Evolutionary conservation across 345 rosid genomes (phyloP), one percentile per base, ranked within the genome.

Genomic region (Pistacia atlantica): DNA sequence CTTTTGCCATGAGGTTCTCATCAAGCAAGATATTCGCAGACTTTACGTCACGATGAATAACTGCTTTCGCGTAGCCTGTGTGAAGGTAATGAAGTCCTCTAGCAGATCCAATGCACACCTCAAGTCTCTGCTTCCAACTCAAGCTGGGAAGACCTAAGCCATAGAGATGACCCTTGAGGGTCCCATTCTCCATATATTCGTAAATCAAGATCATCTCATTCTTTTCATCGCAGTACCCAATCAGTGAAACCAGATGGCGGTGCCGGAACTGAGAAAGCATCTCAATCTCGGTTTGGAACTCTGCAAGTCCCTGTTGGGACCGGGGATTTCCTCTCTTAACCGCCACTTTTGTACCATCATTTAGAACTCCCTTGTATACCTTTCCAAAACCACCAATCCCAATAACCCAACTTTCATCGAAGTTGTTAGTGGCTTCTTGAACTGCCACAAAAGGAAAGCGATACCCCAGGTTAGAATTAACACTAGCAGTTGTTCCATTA

Each of bases 381-480:
- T 87, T 92, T 62, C 97, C 97, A 65, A 92, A 92, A 11, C 97
- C 97, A 5, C 97, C 97, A 4, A 90, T 87, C 56, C 97, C 97
- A 45, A 92, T 87, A 11, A 76, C 87, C 81, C 86, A 83, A 33
- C 80, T 86, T 82, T 92, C 97, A 28, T 90, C 93, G 16, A 92
- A 90, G 85, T 86, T 86, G 77, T 89, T 87, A 4, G 97, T 88
- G 8, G 95, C 97, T 60, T 87, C 93, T 73, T 86, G 91, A 83
- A 92, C 86, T 17, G 77, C 86, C 52, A 38, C 86, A 9, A 90
- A 78, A 11, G 90, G 92, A 71, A 87, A 80, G 33, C 90, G 85
- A 72, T 87, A 90, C 56, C 89, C 86, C 11, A 80, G 59, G 48
- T 88, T 86, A 35, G 90, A 87, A 42, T 75, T 66, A 63, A 62